Base-by-base conservation (phyloP, 306 rosid species). In the Macrotyloma uniflorum region DNA sequence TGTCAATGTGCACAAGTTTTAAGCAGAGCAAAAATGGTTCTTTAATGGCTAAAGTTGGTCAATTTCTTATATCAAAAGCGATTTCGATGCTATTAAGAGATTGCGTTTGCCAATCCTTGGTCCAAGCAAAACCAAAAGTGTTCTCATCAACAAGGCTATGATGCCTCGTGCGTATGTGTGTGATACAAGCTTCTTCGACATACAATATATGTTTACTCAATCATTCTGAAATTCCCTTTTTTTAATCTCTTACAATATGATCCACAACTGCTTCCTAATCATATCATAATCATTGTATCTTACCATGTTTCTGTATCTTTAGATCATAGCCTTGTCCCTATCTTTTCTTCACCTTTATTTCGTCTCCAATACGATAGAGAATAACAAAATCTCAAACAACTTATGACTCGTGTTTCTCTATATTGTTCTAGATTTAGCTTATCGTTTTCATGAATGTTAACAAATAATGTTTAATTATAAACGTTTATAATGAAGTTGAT, bases 41-140 rank as follows among this genome's bases (percentile, higher is more conserved):
- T 78, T 67, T 75, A 71, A 42, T 82, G 72, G 74, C 33, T 43
- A 70, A 70, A 72, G 86, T 74, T 63, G 73, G 65, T 74, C 49
- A 64, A 8, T 46, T 55, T 70, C 54, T 74, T 74, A 28, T 47
- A 46, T 81, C 83, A 77, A 85, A 85, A 62, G 79, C 80, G 63
- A 78, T 73, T 65, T 33, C 40, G 18, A n/a, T 80, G 65, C 64
- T 36, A 67, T 71, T 68, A 54, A 50, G 62, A 71, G 79, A 66
- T 76, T 58, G 30, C 72, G 77, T 80, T 63, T 66, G 13, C 24
- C 72, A 75, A 32, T 32, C 69, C 36, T 65, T 69, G 62, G 14
- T 71, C 12, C 51, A 54, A 22, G 43, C 59, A 75, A 55, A 69
- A 84, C 65, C 47, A 22, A 32, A 32, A 32, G 0, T 32, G 6